phyloP scores from a whole-genome alignment of 1,139 yeast species.

The Yamadazyma mexicana region DNA sequence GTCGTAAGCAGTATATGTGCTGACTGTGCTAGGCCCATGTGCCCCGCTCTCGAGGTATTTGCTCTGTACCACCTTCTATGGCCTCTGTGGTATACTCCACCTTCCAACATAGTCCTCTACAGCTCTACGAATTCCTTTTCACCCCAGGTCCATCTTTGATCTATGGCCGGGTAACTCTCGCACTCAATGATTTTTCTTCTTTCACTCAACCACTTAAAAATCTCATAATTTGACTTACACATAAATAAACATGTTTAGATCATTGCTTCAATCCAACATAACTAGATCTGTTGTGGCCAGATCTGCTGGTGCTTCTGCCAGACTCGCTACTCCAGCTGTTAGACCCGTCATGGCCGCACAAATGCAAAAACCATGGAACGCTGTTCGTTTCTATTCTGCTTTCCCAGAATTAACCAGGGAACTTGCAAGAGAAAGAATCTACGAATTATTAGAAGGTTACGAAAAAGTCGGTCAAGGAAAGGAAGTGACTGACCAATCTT shows the following conservation, averaged over 20 bases:
- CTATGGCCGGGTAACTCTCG: constrained; percentile 10
- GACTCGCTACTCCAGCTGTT: constrained; percentile 4
- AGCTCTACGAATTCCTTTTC: no score
- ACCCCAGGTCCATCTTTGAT: no score
- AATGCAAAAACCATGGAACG: constrained; percentile 13
- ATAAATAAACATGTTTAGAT: constrained; percentile 34
- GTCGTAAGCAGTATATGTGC: no score
- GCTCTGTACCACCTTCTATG: no score
- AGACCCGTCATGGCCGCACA: constrained; percentile 4
- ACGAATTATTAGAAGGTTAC: constrained; percentile 77
- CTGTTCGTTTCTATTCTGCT: constrained; percentile 54
- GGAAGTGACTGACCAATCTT: constrained; percentile 56
- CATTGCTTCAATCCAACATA: constrained; percentile 23
- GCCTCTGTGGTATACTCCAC: no score
- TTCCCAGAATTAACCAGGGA: constrained; percentile 70
- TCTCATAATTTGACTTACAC: constrained; percentile 8
- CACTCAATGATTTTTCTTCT: constrained; percentile 8
- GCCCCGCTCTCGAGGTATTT: no score
- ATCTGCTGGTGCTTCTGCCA: constrained; percentile 6
- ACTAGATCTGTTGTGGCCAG: constrained; percentile 22
- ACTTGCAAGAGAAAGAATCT: constrained; percentile 70
- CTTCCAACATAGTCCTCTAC: no score
- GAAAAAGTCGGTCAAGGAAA: constrained; percentile 58
- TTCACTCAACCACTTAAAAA: constrained; percentile 14
- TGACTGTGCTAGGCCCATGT: no score